These are phyloP conservation scores for Brasilioporus rufonigricans DNA, from an alignment of 768 basidiomycete species.

Conservation along the genomic window DNA sequence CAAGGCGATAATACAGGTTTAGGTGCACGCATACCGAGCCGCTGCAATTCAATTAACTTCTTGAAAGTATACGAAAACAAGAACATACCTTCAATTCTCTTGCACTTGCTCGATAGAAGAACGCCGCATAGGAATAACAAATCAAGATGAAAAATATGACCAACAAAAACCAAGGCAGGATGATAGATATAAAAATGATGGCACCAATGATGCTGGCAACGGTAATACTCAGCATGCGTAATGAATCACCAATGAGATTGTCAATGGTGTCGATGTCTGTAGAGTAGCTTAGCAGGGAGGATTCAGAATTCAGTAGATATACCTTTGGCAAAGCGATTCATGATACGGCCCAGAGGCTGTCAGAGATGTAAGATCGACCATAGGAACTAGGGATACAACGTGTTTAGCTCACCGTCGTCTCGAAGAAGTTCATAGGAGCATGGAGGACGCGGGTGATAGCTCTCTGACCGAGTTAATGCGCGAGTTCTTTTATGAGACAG, in stretches of 20 bases:
- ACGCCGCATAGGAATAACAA: constrained; percentile 67
- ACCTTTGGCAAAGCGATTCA: constrained; percentile 89
- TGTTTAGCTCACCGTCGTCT: constrained; percentile 59
- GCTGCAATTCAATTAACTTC: constrained; percentile 33
- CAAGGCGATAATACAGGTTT: not conserved
- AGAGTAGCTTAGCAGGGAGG: not conserved
- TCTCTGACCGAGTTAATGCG: constrained; percentile 32
- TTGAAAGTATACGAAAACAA: not conserved
- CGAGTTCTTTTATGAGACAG: not conserved
- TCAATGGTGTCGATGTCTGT: constrained; percentile 77
- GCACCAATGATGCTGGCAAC: constrained; percentile 67
- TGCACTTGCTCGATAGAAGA: constrained; percentile 83
- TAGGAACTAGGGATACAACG: not conserved
- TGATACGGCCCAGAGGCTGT: constrained; percentile 82
- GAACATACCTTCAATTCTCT: constrained; percentile 73
- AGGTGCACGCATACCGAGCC: constrained; percentile 43
- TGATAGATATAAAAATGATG: constrained; percentile 71
- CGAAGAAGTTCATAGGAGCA: constrained; percentile 89
- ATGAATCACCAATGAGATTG: constrained; percentile 69
- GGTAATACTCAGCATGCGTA: constrained; percentile 71
- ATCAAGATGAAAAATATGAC: constrained; percentile 58
- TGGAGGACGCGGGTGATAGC: constrained; percentile 72
- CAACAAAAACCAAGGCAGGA: constrained; percentile 84
- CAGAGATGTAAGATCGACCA: not conserved
- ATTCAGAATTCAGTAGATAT: constrained; percentile 1